These are phyloP conservation scores for Metschnikowia hibisci DNA, from an alignment of 805 yeast genomes.

Conservation along the genomic window DNA sequence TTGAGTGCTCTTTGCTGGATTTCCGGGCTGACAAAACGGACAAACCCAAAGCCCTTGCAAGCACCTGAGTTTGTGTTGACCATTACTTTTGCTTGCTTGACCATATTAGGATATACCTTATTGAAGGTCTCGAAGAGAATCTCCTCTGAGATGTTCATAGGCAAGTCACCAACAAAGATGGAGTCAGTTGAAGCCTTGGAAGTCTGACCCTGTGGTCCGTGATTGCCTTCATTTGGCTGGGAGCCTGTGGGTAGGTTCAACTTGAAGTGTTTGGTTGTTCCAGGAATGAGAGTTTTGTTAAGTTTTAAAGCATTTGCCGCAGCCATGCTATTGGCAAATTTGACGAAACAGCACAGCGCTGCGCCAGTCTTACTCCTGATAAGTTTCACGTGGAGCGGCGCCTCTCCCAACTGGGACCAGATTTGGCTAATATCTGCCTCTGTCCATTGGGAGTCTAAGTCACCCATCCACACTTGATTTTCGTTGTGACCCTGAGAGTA, in stretches of 20 bases:
- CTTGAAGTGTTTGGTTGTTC: conserved; percentile 52
- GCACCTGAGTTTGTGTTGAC: conserved; percentile 64
- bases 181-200: conserved; percentile 43
- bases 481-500: conserved; percentile 17
- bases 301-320: conserved; percentile 64
- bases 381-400: conserved; percentile 55
- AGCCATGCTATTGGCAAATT: conserved; percentile 56
- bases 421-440: conserved; percentile 61
- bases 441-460: conserved; percentile 79
- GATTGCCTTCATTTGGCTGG: neutral
- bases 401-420: conserved; percentile 71
- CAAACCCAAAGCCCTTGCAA: conserved; percentile 86
- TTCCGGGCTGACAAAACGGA: conserved; percentile 61
- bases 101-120: conserved; percentile 60
- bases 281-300: conserved; percentile 70
- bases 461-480: conserved; percentile 81
- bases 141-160: conserved; percentile 67
- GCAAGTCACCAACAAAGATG: conserved; percentile 82
- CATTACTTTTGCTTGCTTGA: conserved; percentile 75
- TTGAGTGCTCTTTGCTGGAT: conserved; percentile 69
- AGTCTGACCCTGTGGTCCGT: neutral
- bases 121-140: conserved; percentile 63
- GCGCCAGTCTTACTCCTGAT: conserved; percentile 57
- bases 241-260: conserved; percentile 76
- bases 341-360: conserved; percentile 68